These are phyloP conservation scores for Candida coquimbonensis DNA, from an alignment of 805 yeast species.

Conservation along the genomic window DNA sequence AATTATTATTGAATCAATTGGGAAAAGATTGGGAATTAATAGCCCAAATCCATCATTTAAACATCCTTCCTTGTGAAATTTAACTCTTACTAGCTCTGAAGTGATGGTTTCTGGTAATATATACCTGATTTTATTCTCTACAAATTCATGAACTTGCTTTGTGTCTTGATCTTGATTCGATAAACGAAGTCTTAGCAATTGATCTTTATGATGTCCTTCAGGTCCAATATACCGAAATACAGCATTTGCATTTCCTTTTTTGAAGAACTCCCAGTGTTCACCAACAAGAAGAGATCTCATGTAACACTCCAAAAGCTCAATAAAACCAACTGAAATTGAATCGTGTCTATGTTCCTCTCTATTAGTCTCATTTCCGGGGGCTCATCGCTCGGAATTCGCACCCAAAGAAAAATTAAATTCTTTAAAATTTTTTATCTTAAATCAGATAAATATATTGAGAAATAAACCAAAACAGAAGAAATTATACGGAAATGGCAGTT, in stretches of 20 bases:
- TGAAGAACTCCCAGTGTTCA: constrained; percentile 35
- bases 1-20: constrained; percentile 25
- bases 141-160: constrained; percentile 11
- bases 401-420: constrained; percentile 1
- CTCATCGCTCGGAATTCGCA: constrained; percentile 12
- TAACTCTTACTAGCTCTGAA: constrained; percentile 10
- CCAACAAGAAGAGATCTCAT: background rate
- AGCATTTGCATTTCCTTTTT: constrained; percentile 45
- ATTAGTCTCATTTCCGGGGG: constrained; percentile 4
- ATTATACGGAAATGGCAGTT: constrained; percentile 9
- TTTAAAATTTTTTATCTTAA: background rate
- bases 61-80: constrained; percentile 7
- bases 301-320: background rate
- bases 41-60: constrained; percentile 36
- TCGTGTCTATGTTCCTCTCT: too few species aligned
- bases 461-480: background rate
- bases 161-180: constrained; percentile 13
- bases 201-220: constrained; percentile 24
- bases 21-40: constrained; percentile 35
- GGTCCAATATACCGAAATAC: constrained; percentile 34
- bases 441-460: too few species aligned
- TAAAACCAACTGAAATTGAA: background rate
- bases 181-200: constrained; percentile 28
- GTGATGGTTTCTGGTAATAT: constrained; percentile 25
- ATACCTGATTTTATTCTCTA: constrained; percentile 9